A percentile compares a stretch with the other conserved stretches of the same genome.
phyloP scores from a whole-genome alignment of 2,329 filamentous ascomycete genomes.

The Cadophora malorum region DNA sequence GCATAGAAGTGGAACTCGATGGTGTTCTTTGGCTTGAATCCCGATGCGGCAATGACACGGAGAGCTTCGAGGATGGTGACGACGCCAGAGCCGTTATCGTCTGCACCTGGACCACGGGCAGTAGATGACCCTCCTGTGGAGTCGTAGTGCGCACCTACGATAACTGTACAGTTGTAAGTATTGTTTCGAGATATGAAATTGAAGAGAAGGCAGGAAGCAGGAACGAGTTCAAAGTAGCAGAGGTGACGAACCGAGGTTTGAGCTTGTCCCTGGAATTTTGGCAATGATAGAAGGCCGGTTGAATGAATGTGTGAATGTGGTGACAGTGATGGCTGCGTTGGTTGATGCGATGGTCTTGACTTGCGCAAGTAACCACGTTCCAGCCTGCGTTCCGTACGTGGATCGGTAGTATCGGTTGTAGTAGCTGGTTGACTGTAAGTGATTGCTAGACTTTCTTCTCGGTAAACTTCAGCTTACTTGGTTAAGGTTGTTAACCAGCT shows the following conservation, averaged over 20 bases:
- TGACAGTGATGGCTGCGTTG: slow-evolving; percentile 25
- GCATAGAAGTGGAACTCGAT: slow-evolving; percentile 97
- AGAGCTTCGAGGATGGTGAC: slow-evolving; percentile 93
- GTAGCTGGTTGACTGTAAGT: too few species aligned
- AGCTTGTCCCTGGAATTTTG: slow-evolving; percentile 27
- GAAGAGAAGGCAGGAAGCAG: neutral
- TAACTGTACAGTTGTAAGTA: neutral
- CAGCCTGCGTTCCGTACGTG: slow-evolving; percentile 23
- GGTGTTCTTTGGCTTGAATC: slow-evolving; percentile 79
- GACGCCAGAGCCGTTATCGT: slow-evolving; percentile 89
- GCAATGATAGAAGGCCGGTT: slow-evolving; percentile 28
- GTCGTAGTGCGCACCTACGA: slow-evolving; percentile 20
- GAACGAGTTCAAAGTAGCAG: neutral
- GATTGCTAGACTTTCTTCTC: too few species aligned
- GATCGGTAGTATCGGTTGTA: slow-evolving; percentile 28
- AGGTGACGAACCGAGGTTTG: slow-evolving; percentile 21
- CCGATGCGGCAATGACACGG: slow-evolving; percentile 73
- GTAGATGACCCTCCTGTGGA: slow-evolving; percentile 6
- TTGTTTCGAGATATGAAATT: neutral
- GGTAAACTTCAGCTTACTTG: slow-evolving; percentile 15
- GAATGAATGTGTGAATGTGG: slow-evolving; percentile 26
- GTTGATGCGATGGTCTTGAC: slow-evolving; percentile 25
- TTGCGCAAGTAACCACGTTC: slow-evolving; percentile 24
- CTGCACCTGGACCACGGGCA: slow-evolving; percentile 75
- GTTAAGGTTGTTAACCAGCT: slow-evolving; percentile 29